A percentile compares a stretch with the other conserved stretches of the same genome.
Conservation (phyloP, 2,329 filamentous ascomycete species). For the Exophiala oligosperma region DNA sequence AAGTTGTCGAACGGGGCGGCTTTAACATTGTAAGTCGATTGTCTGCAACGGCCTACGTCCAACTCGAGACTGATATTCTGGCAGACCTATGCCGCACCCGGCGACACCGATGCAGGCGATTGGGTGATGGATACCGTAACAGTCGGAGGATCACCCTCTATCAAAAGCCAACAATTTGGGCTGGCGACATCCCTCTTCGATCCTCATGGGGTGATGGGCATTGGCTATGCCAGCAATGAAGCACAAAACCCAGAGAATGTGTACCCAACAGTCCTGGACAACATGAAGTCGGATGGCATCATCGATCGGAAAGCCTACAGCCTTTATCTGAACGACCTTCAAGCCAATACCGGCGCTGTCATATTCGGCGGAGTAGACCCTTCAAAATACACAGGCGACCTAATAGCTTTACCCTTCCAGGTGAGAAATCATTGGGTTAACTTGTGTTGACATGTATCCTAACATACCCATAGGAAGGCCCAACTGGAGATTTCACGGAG, state of each 20-base stretch:
- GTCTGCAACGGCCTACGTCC: background rate
- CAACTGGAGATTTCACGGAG: slow-evolving; percentile 43
- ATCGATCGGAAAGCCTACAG: slow-evolving; percentile 25
- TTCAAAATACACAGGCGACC: slow-evolving; percentile 60
- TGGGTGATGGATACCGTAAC: slow-evolving; percentile 23
- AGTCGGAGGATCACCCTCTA: slow-evolving; percentile 16
- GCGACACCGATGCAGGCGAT: slow-evolving; percentile 24
- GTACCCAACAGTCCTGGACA: slow-evolving; percentile 23
- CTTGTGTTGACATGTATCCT: background rate
- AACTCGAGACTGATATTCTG: background rate
- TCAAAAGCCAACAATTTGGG: slow-evolving; percentile 22
- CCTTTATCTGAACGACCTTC: slow-evolving; percentile 24
- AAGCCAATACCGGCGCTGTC: slow-evolving; percentile 47
- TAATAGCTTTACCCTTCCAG: slow-evolving; percentile 61
- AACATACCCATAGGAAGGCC: background rate
- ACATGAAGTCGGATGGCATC: slow-evolving; percentile 19
- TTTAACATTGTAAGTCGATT: slow-evolving; percentile 23
- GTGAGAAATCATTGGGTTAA: background rate
- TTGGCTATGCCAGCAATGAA: slow-evolving; percentile 21
- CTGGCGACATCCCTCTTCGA: slow-evolving; percentile 16
- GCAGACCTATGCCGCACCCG: slow-evolving; percentile 21
- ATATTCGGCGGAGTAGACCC: slow-evolving; percentile 74
- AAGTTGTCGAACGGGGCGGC: slow-evolving; percentile 16
- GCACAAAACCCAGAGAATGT: slow-evolving; percentile 9
- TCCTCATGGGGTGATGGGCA: slow-evolving; percentile 25